Evolutionary conservation across 495 filamentous ascomycete genomes (phyloP).

Genomic region (Neurospora sublineolata): DNA sequence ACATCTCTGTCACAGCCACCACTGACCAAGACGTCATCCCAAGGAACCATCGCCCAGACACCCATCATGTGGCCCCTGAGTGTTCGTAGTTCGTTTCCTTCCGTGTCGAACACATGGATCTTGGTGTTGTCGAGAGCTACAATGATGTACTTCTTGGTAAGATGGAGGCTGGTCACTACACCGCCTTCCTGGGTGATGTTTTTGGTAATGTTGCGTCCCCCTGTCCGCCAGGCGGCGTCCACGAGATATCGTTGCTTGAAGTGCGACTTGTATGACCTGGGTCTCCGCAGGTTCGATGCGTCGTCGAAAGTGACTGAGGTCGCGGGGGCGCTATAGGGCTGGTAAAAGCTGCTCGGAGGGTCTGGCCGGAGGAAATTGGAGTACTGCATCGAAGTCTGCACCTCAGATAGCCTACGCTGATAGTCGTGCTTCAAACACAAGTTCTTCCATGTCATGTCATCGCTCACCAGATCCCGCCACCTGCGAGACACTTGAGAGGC

Average conservation of each 20-base stretch:
- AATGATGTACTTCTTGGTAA: constrained; percentile 92
- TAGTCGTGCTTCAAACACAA: constrained; percentile 90
- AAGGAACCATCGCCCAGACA: constrained; percentile 98
- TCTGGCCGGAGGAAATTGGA: constrained; percentile 15
- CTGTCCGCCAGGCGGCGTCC: constrained; percentile 90
- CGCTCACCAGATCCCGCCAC: constrained; percentile 86
- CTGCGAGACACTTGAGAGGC: constrained; percentile 85
- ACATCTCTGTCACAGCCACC: constrained; percentile 96
- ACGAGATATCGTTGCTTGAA: constrained; percentile 97
- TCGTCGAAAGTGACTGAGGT: constrained; percentile 30
- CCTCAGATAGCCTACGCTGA: constrained; percentile 45
- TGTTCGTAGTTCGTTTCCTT: constrained; percentile 77
- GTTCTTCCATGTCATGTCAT: constrained; percentile 97
- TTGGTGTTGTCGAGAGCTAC: constrained; percentile 96
- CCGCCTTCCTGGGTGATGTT: constrained; percentile 93
- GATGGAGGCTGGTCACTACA: constrained; percentile 88
- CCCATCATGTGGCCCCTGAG: constrained; percentile 96
- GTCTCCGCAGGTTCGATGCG: constrained; percentile 22
- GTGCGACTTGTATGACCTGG: constrained; percentile 76
- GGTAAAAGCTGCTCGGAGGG: not conserved
- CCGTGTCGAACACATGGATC: constrained; percentile 93
- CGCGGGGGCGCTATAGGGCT: not conserved
- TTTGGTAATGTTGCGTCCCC: constrained; percentile 61
- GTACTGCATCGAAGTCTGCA: constrained; percentile 19
- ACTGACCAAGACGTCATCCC: constrained; percentile 90